Conservation (phyloP, 225 moss, liverwort and hornwort genomes). For the Takakia lepidozioides region DNA sequence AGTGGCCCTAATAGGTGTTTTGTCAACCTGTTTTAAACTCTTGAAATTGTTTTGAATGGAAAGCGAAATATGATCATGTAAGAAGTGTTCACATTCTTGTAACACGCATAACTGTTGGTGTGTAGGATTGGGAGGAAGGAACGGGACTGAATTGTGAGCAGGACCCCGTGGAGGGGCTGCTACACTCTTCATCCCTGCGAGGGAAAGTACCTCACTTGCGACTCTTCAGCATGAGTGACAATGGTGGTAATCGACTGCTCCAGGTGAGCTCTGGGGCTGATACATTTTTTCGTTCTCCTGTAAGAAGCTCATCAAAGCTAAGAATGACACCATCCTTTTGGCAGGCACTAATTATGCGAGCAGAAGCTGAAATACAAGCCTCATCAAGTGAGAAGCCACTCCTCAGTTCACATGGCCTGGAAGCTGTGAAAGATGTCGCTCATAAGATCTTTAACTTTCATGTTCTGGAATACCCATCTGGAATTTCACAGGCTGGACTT, state of each 20-base stretch:
- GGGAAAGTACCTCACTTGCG: constrained; percentile 29
- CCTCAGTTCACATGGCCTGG: constrained; percentile 45
- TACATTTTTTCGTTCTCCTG: too few relatives aligned
- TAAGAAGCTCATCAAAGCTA: too few relatives aligned
- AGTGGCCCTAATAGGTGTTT: too few relatives aligned
- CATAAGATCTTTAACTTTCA: constrained; percentile 41
- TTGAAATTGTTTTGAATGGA: neutral
- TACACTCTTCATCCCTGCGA: constrained; percentile 28
- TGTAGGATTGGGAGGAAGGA: constrained; percentile 60
- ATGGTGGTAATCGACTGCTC: constrained; percentile 51
- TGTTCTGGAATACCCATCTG: constrained; percentile 16
- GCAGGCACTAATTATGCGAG: constrained; percentile 57
- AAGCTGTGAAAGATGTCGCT: constrained; percentile 51
- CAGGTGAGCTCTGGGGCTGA: constrained; percentile 27
- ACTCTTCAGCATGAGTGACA: constrained; percentile 47
- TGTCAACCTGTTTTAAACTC: too few relatives aligned
- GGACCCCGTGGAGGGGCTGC: constrained; percentile 41
- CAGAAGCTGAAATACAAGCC: constrained; percentile 48
- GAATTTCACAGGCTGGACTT: constrained; percentile 25
- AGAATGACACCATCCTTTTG: too few relatives aligned
- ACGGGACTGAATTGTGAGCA: constrained; percentile 38
- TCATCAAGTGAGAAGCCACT: constrained; percentile 44
- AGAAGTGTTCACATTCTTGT: constrained; percentile 8
- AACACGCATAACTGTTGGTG: too few relatives aligned
- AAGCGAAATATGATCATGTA: neutral